phyloP scores from a whole-genome alignment of 176 grass and related monocot genomes.

The Aegilops umbellulata region DNA sequence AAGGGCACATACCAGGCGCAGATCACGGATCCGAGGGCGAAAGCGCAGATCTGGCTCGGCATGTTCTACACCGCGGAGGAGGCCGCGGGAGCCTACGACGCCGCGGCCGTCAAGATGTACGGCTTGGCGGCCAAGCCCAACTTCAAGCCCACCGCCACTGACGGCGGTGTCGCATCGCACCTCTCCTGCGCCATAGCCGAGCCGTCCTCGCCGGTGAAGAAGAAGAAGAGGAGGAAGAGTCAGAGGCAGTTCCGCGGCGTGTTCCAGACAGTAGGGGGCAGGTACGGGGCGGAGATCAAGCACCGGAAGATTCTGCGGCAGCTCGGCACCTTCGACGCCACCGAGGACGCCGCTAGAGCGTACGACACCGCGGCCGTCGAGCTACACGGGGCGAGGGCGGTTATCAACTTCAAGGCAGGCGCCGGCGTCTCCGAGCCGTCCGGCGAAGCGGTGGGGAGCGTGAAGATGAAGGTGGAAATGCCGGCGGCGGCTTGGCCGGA shows the following conservation, averaged over 20 bases:
- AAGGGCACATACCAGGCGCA: background rate
- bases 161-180: too few species aligned
- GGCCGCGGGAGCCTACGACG: slow-evolving; percentile 15
- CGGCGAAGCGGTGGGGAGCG: background rate
- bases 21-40: background rate
- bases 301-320: background rate
- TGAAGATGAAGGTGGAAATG: background rate
- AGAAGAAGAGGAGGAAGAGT: too few species aligned
- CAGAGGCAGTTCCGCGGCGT: background rate
- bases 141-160: background rate
- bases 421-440: background rate
- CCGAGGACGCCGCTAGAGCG: slow-evolving; percentile 60
- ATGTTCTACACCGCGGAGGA: slow-evolving; percentile 40
- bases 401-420: background rate
- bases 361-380: slow-evolving; percentile 47
- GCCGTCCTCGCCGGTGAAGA: too few species aligned
- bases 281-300: background rate
- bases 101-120: background rate
- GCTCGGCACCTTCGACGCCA: slow-evolving; percentile 74
- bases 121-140: background rate
- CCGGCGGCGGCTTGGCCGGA: too few species aligned
- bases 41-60: slow-evolving; percentile 23
- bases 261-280: background rate
- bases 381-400: background rate
- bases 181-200: too few species aligned